These are phyloP conservation scores for Fusarium citri DNA, from an alignment of 2,329 filamentous ascomycete genomes.

Conservation along the genomic window DNA sequence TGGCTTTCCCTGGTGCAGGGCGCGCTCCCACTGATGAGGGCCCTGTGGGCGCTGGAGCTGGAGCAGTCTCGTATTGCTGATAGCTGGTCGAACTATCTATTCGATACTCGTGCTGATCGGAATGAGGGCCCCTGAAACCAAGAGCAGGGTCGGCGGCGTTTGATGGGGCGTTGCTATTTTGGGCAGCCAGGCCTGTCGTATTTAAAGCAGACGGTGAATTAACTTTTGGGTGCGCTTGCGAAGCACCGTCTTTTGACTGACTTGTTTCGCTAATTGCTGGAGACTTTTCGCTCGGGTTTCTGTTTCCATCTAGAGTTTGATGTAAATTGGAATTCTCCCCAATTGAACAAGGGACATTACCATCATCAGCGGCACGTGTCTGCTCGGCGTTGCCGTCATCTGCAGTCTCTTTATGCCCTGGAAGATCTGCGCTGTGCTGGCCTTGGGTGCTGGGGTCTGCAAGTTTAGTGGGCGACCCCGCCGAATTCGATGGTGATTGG, in stretches of 20 bases:
- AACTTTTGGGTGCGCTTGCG: slow-evolving; percentile 27
- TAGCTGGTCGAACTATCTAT: slow-evolving; percentile 17
- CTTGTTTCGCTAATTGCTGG: not conserved
- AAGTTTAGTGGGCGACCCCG: slow-evolving; percentile 27
- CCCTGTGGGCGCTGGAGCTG: slow-evolving; percentile 39
- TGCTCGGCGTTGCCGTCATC: slow-evolving; percentile 30
- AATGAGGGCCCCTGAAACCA: slow-evolving; percentile 40
- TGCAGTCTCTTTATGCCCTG: slow-evolving; percentile 22
- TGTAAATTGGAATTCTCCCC: slow-evolving; percentile 8
- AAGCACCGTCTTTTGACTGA: not conserved
- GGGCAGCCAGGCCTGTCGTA: slow-evolving; percentile 37
- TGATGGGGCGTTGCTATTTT: slow-evolving; percentile 45
- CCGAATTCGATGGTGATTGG: slow-evolving; percentile 33
- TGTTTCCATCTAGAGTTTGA: slow-evolving; percentile 4
- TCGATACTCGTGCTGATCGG: slow-evolving; percentile 29
- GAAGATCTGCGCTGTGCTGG: slow-evolving; percentile 33
- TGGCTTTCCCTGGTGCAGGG: slow-evolving; percentile 37
- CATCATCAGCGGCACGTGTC: slow-evolving; percentile 35
- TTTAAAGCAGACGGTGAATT: slow-evolving; percentile 37
- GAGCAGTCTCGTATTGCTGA: slow-evolving; percentile 42
- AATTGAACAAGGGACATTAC: slow-evolving; percentile 10
- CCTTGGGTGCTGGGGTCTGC: slow-evolving; percentile 22
- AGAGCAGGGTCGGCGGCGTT: slow-evolving; percentile 32
- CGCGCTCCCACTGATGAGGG: slow-evolving; percentile 22
- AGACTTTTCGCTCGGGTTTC: slow-evolving; percentile 6